Conservation (phyloP, 2,329 filamentous ascomycete species). For the Cladosporium sphaerospermum region DNA sequence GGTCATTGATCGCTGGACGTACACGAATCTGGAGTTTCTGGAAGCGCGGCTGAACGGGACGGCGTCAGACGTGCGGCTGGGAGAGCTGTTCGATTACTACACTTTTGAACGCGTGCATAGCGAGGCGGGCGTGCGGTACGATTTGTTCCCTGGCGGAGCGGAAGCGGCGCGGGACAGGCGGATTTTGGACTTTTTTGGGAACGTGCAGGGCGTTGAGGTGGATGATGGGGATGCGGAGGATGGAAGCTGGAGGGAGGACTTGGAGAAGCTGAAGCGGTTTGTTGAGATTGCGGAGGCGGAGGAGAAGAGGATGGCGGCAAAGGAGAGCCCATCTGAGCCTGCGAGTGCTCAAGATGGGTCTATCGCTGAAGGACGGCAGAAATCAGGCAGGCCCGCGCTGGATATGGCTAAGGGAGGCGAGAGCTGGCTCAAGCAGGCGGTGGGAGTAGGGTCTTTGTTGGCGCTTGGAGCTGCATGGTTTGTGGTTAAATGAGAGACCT, state of each 20-base stretch:
- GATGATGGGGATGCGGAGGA: slow-evolving; percentile 49
- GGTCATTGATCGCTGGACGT: slow-evolving; percentile 97
- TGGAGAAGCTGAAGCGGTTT: slow-evolving; percentile 62
- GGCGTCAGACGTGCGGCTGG: slow-evolving; percentile 80
- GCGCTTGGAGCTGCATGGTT: slow-evolving; percentile 37
- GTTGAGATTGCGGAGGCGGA: slow-evolving; percentile 36
- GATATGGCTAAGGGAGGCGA: slow-evolving; percentile 32
- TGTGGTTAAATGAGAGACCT: slow-evolving; percentile 19
- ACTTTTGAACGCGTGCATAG: slow-evolving; percentile 93
- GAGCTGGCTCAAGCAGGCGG: slow-evolving; percentile 35
- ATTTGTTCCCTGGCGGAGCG: slow-evolving; percentile 85
- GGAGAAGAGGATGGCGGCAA: slow-evolving; percentile 15
- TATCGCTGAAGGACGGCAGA: slow-evolving; percentile 28
- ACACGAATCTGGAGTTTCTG: slow-evolving; percentile 95
- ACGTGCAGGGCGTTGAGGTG: slow-evolving; percentile 94
- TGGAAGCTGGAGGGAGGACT: slow-evolving; percentile 57
- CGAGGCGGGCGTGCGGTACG: slow-evolving; percentile 84
- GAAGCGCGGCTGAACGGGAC: slow-evolving; percentile 84
- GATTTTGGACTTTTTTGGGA: slow-evolving; percentile 96
- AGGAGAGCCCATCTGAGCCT: neutral
- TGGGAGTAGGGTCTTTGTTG: slow-evolving; percentile 34
- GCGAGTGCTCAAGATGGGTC: slow-evolving; percentile 15
- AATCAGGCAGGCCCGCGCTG: slow-evolving; percentile 2
- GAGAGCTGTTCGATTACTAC: slow-evolving; percentile 93
- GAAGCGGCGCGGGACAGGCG: slow-evolving; percentile 68